Percentiles rank a stretch among this genome's conserved stretches.
Evolutionary conservation across 2,329 filamentous ascomycete genomes (phyloP).

Genomic region (Trematosphaeria pertusa): DNA sequence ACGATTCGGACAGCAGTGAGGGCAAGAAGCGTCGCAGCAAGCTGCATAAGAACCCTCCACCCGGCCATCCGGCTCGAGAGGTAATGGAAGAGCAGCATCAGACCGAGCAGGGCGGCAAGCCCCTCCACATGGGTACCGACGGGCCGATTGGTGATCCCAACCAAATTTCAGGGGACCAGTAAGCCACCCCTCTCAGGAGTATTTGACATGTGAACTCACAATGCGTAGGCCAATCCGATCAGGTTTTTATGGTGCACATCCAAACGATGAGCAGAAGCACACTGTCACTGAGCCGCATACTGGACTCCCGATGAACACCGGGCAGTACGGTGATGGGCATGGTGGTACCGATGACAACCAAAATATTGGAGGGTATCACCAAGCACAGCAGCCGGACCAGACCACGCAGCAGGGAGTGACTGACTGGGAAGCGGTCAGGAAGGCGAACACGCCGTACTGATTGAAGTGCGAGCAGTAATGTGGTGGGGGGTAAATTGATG

Average conservation of each 20-base stretch:
- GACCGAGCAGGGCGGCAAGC: conserved; percentile 21
- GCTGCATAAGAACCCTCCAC: conserved; percentile 52
- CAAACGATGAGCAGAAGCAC: conserved; percentile 21
- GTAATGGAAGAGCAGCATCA: conserved; percentile 27
- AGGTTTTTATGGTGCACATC: conserved; percentile 30
- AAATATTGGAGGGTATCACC: conserved; percentile 35
- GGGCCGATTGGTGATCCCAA: conserved; percentile 36
- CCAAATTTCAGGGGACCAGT: conserved; percentile 37
- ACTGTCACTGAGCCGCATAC: conserved; percentile 49
- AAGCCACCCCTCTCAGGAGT: conserved; percentile 21
- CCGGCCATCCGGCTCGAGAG: conserved; percentile 41
- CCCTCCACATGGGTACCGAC: conserved; percentile 39
- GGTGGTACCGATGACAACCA: conserved; percentile 48
- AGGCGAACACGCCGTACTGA: conserved; percentile 38
- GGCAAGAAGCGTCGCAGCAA: conserved; percentile 41
- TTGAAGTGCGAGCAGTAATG: too few species aligned
- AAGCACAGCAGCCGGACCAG: background rate
- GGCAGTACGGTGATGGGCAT: conserved; percentile 45
- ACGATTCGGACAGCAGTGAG: conserved; percentile 21
- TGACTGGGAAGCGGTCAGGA: conserved; percentile 34
- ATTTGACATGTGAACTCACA: too few species aligned
- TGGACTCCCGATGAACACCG: conserved; percentile 50
- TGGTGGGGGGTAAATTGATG: too few species aligned
- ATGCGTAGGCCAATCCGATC: too few species aligned
- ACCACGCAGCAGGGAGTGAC: conserved; percentile 6